These are phyloP conservation scores for Nothopassalora personata DNA, from an alignment of 2,329 filamentous ascomycete genomes.

Conservation along the genomic window DNA sequence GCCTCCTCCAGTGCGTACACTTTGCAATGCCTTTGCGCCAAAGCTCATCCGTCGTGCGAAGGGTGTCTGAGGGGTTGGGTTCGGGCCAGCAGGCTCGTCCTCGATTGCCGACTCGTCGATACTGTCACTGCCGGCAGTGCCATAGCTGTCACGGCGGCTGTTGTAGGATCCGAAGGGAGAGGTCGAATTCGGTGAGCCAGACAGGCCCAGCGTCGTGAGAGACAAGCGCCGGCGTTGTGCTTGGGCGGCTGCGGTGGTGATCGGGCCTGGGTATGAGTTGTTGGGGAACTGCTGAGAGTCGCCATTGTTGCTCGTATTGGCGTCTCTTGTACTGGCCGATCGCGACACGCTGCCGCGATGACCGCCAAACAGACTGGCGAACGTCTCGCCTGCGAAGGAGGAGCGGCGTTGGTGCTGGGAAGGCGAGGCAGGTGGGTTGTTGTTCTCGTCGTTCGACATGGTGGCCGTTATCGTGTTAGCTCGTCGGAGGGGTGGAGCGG, in stretches of 20 bases:
- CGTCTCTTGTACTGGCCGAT: slow-evolving; percentile 31
- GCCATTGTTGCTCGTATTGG: slow-evolving; percentile 20
- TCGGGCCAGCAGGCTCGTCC: slow-evolving; percentile 44
- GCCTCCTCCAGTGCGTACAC: slow-evolving; percentile 51
- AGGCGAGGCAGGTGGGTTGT: slow-evolving; percentile 9
- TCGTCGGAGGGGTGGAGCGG: slow-evolving; percentile 4
- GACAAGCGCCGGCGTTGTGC: slow-evolving; percentile 47
- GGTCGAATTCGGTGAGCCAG: slow-evolving; percentile 39
- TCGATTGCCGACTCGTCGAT: slow-evolving; percentile 47
- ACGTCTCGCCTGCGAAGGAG: slow-evolving; percentile 45
- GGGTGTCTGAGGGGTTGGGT: slow-evolving; percentile 53
- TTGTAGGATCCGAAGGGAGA: slow-evolving; percentile 41
- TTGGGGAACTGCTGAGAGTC: slow-evolving; percentile 20
- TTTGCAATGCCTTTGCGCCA: slow-evolving; percentile 71
- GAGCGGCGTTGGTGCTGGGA: slow-evolving; percentile 38
- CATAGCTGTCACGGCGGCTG: slow-evolving; percentile 40
- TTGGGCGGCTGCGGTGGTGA: slow-evolving; percentile 45
- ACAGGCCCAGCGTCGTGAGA: slow-evolving; percentile 46
- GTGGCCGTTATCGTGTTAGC: neutral
- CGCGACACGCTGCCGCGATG: slow-evolving; percentile 20
- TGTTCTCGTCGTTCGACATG: slow-evolving; percentile 20
- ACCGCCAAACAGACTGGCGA: slow-evolving; percentile 45
- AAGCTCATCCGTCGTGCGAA: slow-evolving; percentile 86
- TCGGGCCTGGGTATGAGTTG: slow-evolving; percentile 40
- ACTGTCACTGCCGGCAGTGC: slow-evolving; percentile 37